phyloP scores from a whole-genome alignment of 257 asterid genomes.

The Verbena officinalis region DNA sequence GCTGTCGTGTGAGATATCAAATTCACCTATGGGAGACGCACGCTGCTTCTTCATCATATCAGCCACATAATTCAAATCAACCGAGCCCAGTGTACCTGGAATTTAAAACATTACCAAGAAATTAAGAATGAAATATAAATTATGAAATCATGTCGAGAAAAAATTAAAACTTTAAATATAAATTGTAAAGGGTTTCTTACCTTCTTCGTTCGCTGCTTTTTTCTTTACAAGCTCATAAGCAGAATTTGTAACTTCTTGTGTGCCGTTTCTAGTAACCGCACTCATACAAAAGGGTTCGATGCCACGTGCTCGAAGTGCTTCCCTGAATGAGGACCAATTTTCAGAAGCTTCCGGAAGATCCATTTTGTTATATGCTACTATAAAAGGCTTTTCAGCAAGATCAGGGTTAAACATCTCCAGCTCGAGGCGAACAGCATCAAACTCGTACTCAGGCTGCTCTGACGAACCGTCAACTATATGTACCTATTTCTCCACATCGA shows the following conservation, averaged over 20 bases:
- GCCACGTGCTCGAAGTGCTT: conserved; percentile 62
- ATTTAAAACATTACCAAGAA: conserved; percentile 11
- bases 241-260: conserved; percentile 72
- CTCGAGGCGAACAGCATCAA: conserved; percentile 97
- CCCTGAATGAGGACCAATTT: conserved; percentile 75
- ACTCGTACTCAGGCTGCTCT: conserved; percentile 86
- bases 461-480: conserved; percentile 95
- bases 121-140: neutral
- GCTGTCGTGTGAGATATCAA: conserved; percentile 67
- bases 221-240: conserved; percentile 69
- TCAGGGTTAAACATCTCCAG: conserved; percentile 97
- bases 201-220: conserved; percentile 46
- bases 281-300: conserved; percentile 87
- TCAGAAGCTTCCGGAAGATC: conserved; percentile 87
- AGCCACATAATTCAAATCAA: conserved; percentile 65
- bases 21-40: conserved; percentile 76
- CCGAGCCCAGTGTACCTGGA: conserved; percentile 45
- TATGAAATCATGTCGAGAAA: neutral
- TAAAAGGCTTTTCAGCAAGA: conserved; percentile 78
- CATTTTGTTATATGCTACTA: conserved; percentile 92
- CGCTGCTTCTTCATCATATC: conserved; percentile 71
- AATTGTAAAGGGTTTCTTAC: conserved; percentile 37
- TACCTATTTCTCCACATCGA: conserved; percentile 52
- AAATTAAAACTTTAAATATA: neutral
- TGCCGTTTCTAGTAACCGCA: conserved; percentile 76